Base-by-base conservation (phyloP, 2,329 filamentous ascomycete genomes). In the Hypoxylon sp. region DNA sequence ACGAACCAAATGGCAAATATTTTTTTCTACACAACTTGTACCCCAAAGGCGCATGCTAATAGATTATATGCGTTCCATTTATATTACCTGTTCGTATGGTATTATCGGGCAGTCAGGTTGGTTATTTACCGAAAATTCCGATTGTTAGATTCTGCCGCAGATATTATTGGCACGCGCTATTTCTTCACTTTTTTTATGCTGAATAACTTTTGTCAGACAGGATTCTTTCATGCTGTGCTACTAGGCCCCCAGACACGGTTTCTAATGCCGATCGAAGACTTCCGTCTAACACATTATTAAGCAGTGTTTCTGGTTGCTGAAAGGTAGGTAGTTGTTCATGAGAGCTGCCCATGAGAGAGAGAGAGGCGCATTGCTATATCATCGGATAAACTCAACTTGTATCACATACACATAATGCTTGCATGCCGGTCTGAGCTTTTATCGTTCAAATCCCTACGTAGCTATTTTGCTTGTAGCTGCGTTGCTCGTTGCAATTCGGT, bases 11-110 rank as follows among this genome's bases (percentile, higher is more conserved):
- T 2, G 49, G 34, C 41, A 54, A 39, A 24, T 52, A 39, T 41
- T 44, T 51, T 26, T 41, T 44, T 51, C 7, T 47, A 13, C 47
- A 24, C 46, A 64, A 50, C 64, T 61, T 28, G 51, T 43, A 64
- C 64, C 64, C 57, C 50, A 46, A 67, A 44, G 32, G 28, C 64
- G 60, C 64, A 64, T 49, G 22, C 56, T 43, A 46, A 56, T 64
- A 61, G 26, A 49, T 58, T 61, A 11, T 39, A 26, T 30, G 26
- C 32, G 61, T 64, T 61, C 58, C 57, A 53, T 61, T 20, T 67
- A 64, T 58, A 64, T 67, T 64, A 24, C 47, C 34, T 43, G 19
- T 43, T 48, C 47, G 26, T 52, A 50, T 56, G 52, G 56, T 63
- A 34, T 24, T 43, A 56, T 47, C 41, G 41, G 19, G 13, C n/a